Evolutionary conservation across 202 grass and related monocot genomes (phyloP).

Genomic region (Miscanthus sacchariflorus): DNA sequence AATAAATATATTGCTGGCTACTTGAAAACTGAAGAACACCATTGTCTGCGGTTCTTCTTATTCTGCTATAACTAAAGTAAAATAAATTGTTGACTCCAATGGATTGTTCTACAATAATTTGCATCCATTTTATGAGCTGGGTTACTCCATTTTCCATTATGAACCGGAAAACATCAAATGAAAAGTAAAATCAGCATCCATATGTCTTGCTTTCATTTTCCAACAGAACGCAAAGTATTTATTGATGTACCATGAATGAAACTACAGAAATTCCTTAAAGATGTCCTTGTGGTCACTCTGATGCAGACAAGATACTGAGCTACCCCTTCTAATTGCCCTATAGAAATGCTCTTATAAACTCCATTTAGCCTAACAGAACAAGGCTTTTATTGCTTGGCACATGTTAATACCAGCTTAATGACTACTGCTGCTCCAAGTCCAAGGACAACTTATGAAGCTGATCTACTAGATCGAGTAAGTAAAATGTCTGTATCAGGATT

Average conservation of each 20-base stretch:
- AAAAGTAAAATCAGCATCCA: background rate
- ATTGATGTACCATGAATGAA: constrained; percentile 37
- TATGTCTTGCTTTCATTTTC: background rate
- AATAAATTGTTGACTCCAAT: background rate
- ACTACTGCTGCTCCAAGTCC: constrained; percentile 1
- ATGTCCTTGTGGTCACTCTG: constrained; percentile 18
- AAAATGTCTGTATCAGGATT: constrained; percentile 46
- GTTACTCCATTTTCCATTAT: background rate
- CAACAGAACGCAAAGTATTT: constrained; percentile 42
- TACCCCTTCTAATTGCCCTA: constrained; percentile 25
- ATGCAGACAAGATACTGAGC: constrained; percentile 7
- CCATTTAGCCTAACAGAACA: constrained; percentile 10
- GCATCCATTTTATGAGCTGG: too few relatives aligned
- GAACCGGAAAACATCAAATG: background rate
- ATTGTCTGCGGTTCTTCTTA: background rate
- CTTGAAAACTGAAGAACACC: background rate
- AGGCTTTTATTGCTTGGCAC: constrained; percentile 23
- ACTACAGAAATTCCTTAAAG: constrained; percentile 38
- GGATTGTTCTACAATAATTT: background rate
- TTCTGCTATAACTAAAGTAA: background rate
- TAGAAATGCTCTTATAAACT: constrained; percentile 15
- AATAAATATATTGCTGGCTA: background rate
- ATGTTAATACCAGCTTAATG: constrained; percentile 38
- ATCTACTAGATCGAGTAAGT: constrained; percentile 45
- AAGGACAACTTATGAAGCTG: constrained; percentile 35